These are phyloP conservation scores for Nicotiana tomentosiformis DNA, from an alignment of 257 asterid species.

Conservation along the genomic window DNA sequence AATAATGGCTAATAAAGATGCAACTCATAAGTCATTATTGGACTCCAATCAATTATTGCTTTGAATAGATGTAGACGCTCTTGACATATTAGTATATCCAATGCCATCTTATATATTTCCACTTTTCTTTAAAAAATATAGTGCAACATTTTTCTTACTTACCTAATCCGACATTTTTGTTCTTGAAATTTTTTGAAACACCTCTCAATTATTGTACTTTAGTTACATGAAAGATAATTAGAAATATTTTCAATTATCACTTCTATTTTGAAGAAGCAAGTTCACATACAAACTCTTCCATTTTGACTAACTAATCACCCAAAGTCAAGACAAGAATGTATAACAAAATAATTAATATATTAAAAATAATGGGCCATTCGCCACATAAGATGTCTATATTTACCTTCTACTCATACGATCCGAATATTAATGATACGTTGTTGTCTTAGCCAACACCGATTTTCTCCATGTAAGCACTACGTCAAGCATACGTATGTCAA, in stretches of 20 bases:
- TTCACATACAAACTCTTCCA: not conserved
- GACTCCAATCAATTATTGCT: constrained; percentile 7
- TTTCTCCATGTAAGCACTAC: constrained; percentile 20
- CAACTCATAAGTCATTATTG: constrained; percentile 14
- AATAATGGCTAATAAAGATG: not conserved
- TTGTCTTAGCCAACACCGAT: constrained; percentile 18
- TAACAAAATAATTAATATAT: not conserved
- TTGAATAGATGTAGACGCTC: not conserved
- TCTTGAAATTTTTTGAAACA: not conserved
- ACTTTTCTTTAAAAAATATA: not conserved
- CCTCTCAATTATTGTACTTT: not conserved
- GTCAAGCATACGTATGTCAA: constrained; percentile 23
- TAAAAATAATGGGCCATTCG: not conserved
- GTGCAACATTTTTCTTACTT: not conserved
- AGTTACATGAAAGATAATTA: not conserved
- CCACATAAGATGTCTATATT: not conserved
- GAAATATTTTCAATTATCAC: not conserved
- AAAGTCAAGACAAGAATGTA: not conserved
- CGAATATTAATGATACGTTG: not conserved
- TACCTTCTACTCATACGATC: constrained; percentile 18
- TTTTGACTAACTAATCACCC: not conserved
- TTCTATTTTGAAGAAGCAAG: not conserved
- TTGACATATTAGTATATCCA: not conserved
- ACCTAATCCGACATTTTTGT: not conserved
- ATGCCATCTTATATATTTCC: not conserved